Evolutionary conservation across 306 rosid species (phyloP).

Genomic region (Rosa rugosa): DNA sequence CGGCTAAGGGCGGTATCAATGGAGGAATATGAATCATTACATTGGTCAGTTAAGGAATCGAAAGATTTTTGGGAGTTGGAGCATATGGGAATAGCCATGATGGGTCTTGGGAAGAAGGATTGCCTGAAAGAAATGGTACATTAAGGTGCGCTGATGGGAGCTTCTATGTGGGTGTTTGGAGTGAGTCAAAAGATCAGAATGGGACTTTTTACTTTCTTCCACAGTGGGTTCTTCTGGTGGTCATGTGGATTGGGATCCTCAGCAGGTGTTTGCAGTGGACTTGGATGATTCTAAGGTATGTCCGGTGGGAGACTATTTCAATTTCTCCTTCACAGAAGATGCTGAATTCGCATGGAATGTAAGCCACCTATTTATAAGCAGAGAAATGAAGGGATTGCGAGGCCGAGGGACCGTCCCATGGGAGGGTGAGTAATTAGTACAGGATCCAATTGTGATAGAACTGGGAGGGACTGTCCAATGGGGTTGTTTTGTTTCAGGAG

Average conservation of each 20-base stretch:
- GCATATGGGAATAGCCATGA: constrained; percentile 65
- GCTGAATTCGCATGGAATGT: constrained; percentile 31
- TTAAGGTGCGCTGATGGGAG: constrained; percentile 65
- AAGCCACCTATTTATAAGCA: constrained; percentile 25
- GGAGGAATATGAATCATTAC: constrained; percentile 71
- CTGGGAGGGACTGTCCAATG: background rate
- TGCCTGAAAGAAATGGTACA: constrained; percentile 78
- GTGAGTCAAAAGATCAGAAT: constrained; percentile 43
- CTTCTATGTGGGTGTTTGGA: constrained; percentile 71
- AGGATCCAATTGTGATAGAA: constrained; percentile 29
- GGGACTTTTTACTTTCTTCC: constrained; percentile 52
- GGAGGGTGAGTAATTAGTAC: constrained; percentile 45
- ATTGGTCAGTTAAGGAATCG: constrained; percentile 76
- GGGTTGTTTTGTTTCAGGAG: constrained; percentile 61
- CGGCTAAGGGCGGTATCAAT: constrained; percentile 79
- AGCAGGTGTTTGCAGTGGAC: constrained; percentile 40
- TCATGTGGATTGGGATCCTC: constrained; percentile 59
- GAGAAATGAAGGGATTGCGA: constrained; percentile 31
- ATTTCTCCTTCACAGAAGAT: constrained; percentile 75
- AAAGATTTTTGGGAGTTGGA: constrained; percentile 60
- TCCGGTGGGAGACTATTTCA: constrained; percentile 46
- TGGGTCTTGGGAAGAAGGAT: constrained; percentile 78
- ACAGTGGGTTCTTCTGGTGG: constrained; percentile 30
- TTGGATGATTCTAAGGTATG: constrained; percentile 47
- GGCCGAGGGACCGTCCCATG: constrained; percentile 46